Conservation (phyloP, 345 rosid genomes). For the Ceriops decandra region DNA sequence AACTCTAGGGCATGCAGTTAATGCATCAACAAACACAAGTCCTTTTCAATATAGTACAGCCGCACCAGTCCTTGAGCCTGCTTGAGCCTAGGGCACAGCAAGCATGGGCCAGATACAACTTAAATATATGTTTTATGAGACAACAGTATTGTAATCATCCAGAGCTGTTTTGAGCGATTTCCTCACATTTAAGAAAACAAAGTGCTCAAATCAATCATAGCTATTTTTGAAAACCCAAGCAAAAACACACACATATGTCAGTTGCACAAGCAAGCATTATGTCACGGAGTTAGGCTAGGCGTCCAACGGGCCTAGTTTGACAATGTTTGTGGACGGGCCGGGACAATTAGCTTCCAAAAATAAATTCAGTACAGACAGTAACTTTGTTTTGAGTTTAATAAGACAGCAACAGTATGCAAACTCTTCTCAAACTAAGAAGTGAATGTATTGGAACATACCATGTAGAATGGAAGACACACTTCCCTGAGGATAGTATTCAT, state of each 20-base stretch:
- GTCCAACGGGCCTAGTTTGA: too few relatives aligned
- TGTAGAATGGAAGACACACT: conserved; percentile 66
- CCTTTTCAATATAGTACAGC: too few relatives aligned
- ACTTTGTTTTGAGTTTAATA: background rate
- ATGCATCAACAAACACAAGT: too few relatives aligned
- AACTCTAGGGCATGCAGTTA: too few relatives aligned
- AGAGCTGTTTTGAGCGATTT: background rate
- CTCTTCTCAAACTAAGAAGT: conserved; percentile 7
- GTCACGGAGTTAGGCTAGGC: too few relatives aligned
- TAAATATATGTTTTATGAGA: background rate
- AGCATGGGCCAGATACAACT: background rate
- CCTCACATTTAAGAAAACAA: background rate
- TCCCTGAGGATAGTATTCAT: conserved; percentile 64
- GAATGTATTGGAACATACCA: conserved; percentile 42
- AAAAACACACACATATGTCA: background rate
- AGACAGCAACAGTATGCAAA: conserved; percentile 3
- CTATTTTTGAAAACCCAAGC: background rate
- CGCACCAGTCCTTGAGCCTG: too few relatives aligned
- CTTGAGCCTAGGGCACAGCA: background rate
- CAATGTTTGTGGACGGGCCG: too few relatives aligned
- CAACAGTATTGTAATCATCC: background rate
- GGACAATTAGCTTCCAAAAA: conserved; percentile 2
- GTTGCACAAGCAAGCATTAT: background rate
- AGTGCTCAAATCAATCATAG: conserved; percentile 4
- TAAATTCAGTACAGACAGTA: background rate